Percentiles rank a stretch among this genome's conserved stretches.
phyloP scores from a whole-genome alignment of 2,329 filamentous ascomycete species.

The Penicillium brevicompactum region DNA sequence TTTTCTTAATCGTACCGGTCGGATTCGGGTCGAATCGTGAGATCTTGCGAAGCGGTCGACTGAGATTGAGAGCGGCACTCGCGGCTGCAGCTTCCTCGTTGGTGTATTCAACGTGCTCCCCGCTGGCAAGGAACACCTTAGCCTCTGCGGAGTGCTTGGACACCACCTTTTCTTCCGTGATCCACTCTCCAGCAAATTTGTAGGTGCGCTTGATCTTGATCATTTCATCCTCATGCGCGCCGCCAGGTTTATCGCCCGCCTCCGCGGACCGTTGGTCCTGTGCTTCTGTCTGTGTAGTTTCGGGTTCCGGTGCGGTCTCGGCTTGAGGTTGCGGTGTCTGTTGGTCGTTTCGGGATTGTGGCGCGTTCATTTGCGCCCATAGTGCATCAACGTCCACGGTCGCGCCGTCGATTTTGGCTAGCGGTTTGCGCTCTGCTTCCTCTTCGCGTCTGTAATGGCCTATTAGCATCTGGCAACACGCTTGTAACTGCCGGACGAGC shows the following conservation, averaged over 20 bases:
- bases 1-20: slow-evolving; percentile 45
- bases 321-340: slow-evolving; percentile 15
- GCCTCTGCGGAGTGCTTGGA: slow-evolving; percentile 58
- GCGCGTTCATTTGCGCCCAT: slow-evolving; percentile 55
- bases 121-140: slow-evolving; percentile 52
- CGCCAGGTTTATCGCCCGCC: slow-evolving; percentile 8
- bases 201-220: slow-evolving; percentile 61
- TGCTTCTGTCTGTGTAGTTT: slow-evolving; percentile 15
- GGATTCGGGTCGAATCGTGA: slow-evolving; percentile 52
- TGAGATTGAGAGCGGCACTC: slow-evolving; percentile 29
- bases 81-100: slow-evolving; percentile 24
- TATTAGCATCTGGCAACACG: slow-evolving; percentile 4
- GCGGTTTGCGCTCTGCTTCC: slow-evolving; percentile 51
- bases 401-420: slow-evolving; percentile 52
- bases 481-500: slow-evolving; percentile 10
- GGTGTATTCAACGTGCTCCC: slow-evolving; percentile 40
- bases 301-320: slow-evolving; percentile 9
- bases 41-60: slow-evolving; percentile 44
- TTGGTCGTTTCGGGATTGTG: slow-evolving; percentile 22
- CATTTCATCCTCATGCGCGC: slow-evolving; percentile 43
- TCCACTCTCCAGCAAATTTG: slow-evolving; percentile 58
- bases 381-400: slow-evolving; percentile 59
- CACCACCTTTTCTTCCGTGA: slow-evolving; percentile 57
- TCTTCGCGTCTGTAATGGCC: slow-evolving; percentile 44
- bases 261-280: slow-evolving; percentile 18